A percentile compares a stretch with the other conserved stretches of the same genome.
Conservation (phyloP, 176 grass and related monocot genomes). For the Musa itinerans region DNA sequence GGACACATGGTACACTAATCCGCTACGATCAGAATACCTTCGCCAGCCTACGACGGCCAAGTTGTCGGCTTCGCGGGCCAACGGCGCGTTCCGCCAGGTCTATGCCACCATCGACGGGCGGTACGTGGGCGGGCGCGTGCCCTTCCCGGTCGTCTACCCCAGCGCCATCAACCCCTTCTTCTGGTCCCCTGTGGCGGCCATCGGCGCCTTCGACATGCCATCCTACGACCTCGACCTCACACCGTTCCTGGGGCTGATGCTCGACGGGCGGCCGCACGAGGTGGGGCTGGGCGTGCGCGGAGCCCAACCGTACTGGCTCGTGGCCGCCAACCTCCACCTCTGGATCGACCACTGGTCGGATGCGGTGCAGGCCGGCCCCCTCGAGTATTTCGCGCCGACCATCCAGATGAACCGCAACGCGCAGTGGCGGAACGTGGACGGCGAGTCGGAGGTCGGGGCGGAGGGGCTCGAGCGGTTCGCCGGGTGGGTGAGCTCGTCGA, state of each 20-base stretch:
- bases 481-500: constrained; percentile 19
- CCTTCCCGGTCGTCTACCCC: constrained; percentile 8
- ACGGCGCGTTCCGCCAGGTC: constrained; percentile 15
- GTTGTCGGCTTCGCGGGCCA: neutral
- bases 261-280: constrained; percentile 8
- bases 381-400: constrained; percentile 7
- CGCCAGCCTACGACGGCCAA: too few relatives aligned
- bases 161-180: constrained; percentile 8
- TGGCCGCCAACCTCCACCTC: constrained; percentile 18
- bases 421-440: constrained; percentile 8
- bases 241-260: constrained; percentile 12
- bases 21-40: neutral
- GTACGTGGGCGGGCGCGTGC: constrained; percentile 9
- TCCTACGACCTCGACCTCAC: constrained; percentile 23
- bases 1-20: constrained; percentile 16
- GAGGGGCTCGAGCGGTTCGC: constrained; percentile 14
- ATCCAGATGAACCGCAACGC: constrained; percentile 22
- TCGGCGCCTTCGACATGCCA: constrained; percentile 20
- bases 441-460: constrained; percentile 8
- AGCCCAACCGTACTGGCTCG: constrained; percentile 11
- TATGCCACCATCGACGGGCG: constrained; percentile 17
- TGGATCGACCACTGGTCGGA: constrained; percentile 17
- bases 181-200: constrained; percentile 16
- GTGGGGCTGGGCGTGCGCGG: constrained; percentile 1
- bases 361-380: constrained; percentile 2